phyloP scores from a whole-genome alignment of 208 protist genomes.

The Trypanosoma platydactyli region DNA sequence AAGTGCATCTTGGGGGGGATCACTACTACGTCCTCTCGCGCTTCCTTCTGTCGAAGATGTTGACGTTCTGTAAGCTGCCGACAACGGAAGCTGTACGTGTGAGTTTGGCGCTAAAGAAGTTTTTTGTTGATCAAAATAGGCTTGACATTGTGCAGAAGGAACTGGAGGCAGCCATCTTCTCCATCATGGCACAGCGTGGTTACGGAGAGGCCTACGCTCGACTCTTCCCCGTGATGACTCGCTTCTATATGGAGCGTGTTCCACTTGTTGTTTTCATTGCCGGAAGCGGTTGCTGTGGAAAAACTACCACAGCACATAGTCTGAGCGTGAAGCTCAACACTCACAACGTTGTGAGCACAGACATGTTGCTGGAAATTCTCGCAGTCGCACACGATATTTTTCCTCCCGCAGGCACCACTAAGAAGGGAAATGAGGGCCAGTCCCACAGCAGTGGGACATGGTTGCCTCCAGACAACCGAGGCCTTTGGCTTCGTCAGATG shows the following conservation, averaged over 20 bases:
- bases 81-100: constrained; percentile 42
- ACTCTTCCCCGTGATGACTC: constrained; percentile 46
- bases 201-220: constrained; percentile 29
- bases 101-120: constrained; percentile 57
- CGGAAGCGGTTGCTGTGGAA: constrained; percentile 39
- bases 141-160: constrained; percentile 46
- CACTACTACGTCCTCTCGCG: constrained; percentile 72
- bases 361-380: constrained; percentile 44
- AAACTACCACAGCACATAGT: constrained; percentile 46
- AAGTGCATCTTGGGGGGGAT: constrained; percentile 42
- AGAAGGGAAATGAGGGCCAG: neutral
- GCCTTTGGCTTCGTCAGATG: constrained; percentile 18
- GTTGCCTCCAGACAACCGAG: neutral
- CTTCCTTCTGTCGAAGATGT: constrained; percentile 65
- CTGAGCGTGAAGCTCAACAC: constrained; percentile 48
- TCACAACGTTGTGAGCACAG: constrained; percentile 52
- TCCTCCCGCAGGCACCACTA: neutral
- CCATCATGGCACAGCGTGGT: constrained; percentile 33
- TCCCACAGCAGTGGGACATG: neutral
- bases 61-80: constrained; percentile 58
- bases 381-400: constrained; percentile 24
- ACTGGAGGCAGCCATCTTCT: constrained; percentile 35
- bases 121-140: constrained; percentile 43
- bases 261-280: constrained; percentile 54
- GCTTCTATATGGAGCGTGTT: constrained; percentile 49